Base-by-base conservation (phyloP, 768 basidiomycete species). In the Russula sp. region DNA sequence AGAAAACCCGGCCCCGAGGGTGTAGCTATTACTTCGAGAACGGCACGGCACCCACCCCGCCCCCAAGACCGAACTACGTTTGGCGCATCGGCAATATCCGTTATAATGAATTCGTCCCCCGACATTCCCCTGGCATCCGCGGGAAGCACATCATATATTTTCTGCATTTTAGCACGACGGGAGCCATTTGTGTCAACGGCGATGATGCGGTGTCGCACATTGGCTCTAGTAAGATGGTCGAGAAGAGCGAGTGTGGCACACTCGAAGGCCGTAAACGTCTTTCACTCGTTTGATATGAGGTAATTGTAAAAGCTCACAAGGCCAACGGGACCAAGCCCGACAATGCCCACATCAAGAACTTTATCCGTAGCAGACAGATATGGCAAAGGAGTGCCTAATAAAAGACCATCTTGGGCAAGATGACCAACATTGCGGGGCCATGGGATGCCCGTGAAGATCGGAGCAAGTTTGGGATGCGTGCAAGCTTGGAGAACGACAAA, bases 271-370 rank as follows among this genome's bases (percentile, higher is more conserved):
- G 44, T 60, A 44, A 59, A 42, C 22, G 4, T 18, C 45, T 4
- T 61, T 48, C 27, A 61, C 47, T 49, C 27, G 4, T 39, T 45
- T 27, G 54, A 52, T 49, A 49, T 44, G 56, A 10, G 37, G 40
- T 39, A 63, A 61, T 57, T 22, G 55, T 1, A 56, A 35, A 27
- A 20, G 59, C 79, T 53, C 68, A 84, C 82, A 62, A 91, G 74
- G 22, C 90, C 90, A 10, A 92, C 90, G 18, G 90, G 90, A 7
- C 90, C 90, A 55, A 92, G 77, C 4, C 89, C 90, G 20, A 91
- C 74, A 37, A 91, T 75, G 0, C 84, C 90, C 56, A 91, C 74
- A 0, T 82, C 85, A 62, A 90, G 70, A 8, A 74, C 63, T 59
- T 72, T 77, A 63, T 90, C 87, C 57, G 79, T 79, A 6, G 73